These are phyloP conservation scores for Lupinus albus DNA, from an alignment of 306 rosid species.

Conservation along the genomic window DNA sequence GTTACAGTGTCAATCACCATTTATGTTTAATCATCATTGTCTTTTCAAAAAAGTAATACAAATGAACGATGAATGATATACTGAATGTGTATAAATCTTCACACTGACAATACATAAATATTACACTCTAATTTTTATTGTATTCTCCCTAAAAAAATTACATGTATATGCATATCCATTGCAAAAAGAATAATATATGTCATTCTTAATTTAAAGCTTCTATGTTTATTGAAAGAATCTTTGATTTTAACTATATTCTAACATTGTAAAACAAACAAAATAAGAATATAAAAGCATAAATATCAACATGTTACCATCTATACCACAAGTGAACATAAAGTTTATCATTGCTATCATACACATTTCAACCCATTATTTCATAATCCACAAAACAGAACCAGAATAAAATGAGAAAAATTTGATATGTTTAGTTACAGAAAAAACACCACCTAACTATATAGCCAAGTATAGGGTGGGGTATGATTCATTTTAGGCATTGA, in stretches of 20 bases:
- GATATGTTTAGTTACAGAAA: neutral
- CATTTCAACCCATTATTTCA: neutral
- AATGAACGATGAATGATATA: too few relatives aligned
- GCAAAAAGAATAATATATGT: too few relatives aligned
- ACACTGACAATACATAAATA: too few relatives aligned
- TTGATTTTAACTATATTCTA: too few relatives aligned
- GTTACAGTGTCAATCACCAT: too few relatives aligned
- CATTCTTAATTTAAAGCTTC: too few relatives aligned
- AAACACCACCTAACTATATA: neutral
- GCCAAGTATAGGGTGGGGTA: constrained; percentile 3
- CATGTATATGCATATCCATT: neutral
- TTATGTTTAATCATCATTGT: too few relatives aligned
- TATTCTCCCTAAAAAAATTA: neutral
- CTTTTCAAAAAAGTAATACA: too few relatives aligned
- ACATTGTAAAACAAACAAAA: neutral
- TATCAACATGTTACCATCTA: constrained; percentile 14
- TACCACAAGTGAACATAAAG: neutral
- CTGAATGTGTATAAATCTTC: too few relatives aligned
- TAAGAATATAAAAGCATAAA: constrained; percentile 8
- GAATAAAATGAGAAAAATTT: constrained; percentile 15
- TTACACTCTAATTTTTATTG: too few relatives aligned
- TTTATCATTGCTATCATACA: neutral
- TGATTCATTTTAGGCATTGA: constrained; percentile 4
- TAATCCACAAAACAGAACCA: neutral
- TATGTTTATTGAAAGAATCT: too few relatives aligned